phyloP scores from a whole-genome alignment of 1,284 basidiomycete species.

The Tilletia horrida region DNA sequence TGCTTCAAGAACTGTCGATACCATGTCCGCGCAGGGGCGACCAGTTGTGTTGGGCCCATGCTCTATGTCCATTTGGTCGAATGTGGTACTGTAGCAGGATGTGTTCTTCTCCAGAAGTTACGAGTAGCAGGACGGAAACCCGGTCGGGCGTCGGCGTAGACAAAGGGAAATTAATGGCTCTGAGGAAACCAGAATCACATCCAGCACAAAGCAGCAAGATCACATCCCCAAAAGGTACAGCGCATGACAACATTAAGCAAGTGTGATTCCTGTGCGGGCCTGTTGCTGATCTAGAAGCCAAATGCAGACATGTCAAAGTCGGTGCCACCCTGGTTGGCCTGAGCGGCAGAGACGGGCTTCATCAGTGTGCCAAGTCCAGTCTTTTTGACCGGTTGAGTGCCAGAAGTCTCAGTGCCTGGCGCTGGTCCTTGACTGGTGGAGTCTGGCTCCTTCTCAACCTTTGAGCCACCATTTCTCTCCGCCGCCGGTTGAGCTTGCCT shows the following conservation, averaged over 20 bases:
- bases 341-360: conserved; percentile 4
- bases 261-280: too few species aligned
- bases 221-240: too few species aligned
- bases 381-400: not conserved
- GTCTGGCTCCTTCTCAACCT: not conserved
- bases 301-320: conserved; percentile 28
- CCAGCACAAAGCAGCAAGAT: too few species aligned
- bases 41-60: not conserved
- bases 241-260: too few species aligned
- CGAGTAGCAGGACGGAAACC: too few species aligned
- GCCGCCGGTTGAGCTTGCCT: not conserved
- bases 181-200: too few species aligned
- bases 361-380: conserved; percentile 12
- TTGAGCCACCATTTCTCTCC: not conserved
- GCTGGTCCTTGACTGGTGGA: not conserved
- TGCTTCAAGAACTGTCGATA: conserved; percentile 24
- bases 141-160: too few species aligned
- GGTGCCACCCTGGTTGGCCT: conserved; percentile 21
- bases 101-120: too few species aligned
- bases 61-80: too few species aligned
- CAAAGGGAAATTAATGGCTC: too few species aligned
- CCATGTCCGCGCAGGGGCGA: not conserved
- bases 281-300: conserved; percentile 22
- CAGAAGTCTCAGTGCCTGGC: not conserved
- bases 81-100: too few species aligned